Percentiles rank a stretch among this genome's conserved stretches.
phyloP scores from a whole-genome alignment of 441 rosid genomes.

The Arabidopsis hybrid region DNA sequence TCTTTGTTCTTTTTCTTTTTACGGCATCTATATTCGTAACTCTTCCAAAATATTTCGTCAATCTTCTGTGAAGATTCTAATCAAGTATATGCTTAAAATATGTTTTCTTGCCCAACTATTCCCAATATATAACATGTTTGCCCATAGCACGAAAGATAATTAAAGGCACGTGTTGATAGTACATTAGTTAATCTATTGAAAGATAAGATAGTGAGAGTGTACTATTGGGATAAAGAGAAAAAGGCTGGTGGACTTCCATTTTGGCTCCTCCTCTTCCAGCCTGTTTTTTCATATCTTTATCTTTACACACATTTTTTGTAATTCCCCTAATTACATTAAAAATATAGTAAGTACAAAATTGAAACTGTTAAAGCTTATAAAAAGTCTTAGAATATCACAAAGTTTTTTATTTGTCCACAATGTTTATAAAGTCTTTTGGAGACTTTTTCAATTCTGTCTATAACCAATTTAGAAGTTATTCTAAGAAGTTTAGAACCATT shows the following conservation, averaged over 20 bases:
- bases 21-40: neutral
- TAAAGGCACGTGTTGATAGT: neutral
- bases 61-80: neutral
- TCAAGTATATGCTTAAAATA: neutral
- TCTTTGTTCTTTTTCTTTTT: neutral
- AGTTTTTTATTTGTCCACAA: too few relatives aligned
- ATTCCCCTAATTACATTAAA: neutral
- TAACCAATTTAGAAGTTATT: too few relatives aligned
- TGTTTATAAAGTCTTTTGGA: too few relatives aligned
- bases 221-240: conserved; percentile 5
- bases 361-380: neutral
- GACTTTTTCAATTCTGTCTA: too few relatives aligned
- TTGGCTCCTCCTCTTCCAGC: conserved; percentile 44
- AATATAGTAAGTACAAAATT: neutral
- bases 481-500: too few relatives aligned
- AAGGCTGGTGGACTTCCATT: conserved; percentile 33
- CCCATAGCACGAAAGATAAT: neutral
- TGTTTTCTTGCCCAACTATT: neutral
- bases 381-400: neutral
- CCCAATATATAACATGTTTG: neutral
- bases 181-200: conserved; percentile 3
- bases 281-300: conserved; percentile 28
- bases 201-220: conserved; percentile 6
- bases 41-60: neutral
- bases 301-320: conserved; percentile 1